These are phyloP conservation scores for Mycena rosella DNA, from an alignment of 768 basidiomycete genomes.

Conservation along the genomic window DNA sequence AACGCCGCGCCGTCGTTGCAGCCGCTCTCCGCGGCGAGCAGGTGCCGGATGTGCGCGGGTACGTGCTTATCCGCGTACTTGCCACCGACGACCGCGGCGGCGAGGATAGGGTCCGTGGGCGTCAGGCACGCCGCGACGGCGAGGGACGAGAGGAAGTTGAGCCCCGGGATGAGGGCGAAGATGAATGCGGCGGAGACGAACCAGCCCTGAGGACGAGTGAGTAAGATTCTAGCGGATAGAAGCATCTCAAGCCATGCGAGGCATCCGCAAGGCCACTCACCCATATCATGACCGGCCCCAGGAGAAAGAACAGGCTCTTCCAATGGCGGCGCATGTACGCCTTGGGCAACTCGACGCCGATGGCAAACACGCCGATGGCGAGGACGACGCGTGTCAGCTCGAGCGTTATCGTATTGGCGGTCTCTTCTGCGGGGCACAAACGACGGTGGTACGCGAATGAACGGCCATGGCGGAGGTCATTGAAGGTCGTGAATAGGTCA, in stretches of 20 bases:
- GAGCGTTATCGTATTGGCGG: conserved; percentile 83
- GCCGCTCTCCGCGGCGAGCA: conserved; percentile 83
- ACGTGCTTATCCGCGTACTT: conserved; percentile 99
- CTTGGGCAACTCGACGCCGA: conserved; percentile 92
- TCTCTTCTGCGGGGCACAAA: conserved; percentile 46
- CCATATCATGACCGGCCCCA: conserved; percentile 91
- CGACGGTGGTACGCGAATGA: no score
- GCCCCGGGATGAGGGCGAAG: no score
- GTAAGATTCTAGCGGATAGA: no score
- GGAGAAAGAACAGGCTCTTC: conserved; percentile 75
- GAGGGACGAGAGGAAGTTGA: conserved; percentile 90
- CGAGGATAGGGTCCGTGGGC: conserved; percentile 94
- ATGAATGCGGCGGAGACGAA: no score
- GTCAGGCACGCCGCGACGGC: conserved; percentile 94
- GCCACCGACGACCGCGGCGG: conserved; percentile 92
- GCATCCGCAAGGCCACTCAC: conserved; percentile 67
- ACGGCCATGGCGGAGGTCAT: not conserved
- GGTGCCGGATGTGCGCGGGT: conserved; percentile 80
- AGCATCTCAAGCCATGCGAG: no score
- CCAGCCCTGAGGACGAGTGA: no score
- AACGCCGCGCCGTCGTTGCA: conserved; percentile 98
- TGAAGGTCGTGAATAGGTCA: no score
- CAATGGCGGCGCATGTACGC: conserved; percentile 88
- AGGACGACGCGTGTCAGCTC: conserved; percentile 92
- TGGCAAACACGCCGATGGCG: conserved; percentile 88